Conservation (phyloP, 2,329 filamentous ascomycete species). For the Fusarium tanahbumbuense region DNA sequence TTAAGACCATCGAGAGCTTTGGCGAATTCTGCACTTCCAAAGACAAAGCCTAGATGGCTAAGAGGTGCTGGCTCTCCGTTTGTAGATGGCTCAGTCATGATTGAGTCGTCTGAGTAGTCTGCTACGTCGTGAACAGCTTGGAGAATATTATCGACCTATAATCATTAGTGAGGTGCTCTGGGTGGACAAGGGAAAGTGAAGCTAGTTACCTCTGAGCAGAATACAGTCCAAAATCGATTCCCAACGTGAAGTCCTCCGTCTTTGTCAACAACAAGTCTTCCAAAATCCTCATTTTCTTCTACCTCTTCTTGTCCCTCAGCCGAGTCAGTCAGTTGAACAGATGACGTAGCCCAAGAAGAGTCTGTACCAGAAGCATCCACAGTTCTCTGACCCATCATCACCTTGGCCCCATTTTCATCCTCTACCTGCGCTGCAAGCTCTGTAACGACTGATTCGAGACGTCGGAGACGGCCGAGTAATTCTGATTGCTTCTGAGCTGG, state of each 20-base stretch:
- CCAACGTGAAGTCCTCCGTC: conserved; percentile 45
- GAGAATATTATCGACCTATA: conserved; percentile 48
- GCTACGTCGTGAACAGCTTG: conserved; percentile 47
- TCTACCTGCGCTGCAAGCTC: conserved; percentile 49
- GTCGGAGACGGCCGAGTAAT: conserved; percentile 45
- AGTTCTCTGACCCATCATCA: conserved; percentile 12
- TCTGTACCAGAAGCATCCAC: conserved; percentile 20
- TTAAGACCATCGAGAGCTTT: conserved; percentile 33
- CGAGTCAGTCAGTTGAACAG: conserved; percentile 1
- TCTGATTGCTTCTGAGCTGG: conserved; percentile 49
- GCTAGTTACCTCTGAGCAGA: conserved; percentile 47
- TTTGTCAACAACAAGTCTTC: conserved; percentile 44
- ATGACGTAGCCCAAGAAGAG: conserved; percentile 10
- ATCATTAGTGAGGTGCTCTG: not conserved
- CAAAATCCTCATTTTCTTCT: conserved; percentile 48
- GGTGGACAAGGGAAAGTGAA: accelerated
- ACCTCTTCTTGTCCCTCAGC: conserved; percentile 46
- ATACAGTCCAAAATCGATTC: conserved; percentile 50
- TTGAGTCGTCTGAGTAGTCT: conserved; percentile 15
- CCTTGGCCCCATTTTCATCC: conserved; percentile 36
- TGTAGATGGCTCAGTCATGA: not conserved
- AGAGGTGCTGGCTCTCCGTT: not conserved
- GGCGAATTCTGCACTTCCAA: conserved; percentile 23
- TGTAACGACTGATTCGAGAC: conserved; percentile 49
- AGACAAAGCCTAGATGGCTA: conserved; percentile 35